Base-by-base conservation (phyloP, 2,329 filamentous ascomycete genomes). In the Fusarium sp. region DNA sequence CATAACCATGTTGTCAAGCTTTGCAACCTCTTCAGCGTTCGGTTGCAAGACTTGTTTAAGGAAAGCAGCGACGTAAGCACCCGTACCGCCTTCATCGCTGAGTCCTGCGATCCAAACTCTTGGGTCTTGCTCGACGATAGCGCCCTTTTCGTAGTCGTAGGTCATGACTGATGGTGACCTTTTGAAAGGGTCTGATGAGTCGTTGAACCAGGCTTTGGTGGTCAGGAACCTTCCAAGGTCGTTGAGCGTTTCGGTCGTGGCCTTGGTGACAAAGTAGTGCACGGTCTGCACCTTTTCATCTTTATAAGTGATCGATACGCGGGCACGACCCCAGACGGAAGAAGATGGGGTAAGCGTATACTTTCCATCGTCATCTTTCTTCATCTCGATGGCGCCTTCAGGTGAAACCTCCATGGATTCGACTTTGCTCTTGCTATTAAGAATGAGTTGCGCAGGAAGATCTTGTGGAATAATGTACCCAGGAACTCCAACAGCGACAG, bases 21-120 rank as follows among this genome's bases (percentile, higher is more conserved):
- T 84, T 0, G 79, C 70, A 2, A 89, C 75, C 64, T 89, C 86
- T 0, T 75, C 76, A 0, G 82, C 79, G 12, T 82, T 76, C 0
- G 87, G 86, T 34, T 85, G 84, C 9, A 83, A 74, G 3, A 81
- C 80, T 60, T 88, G 84, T 76, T 90, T 89, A 77, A 87, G 82
- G 3, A 82, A 78, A 0, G 85, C 84, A 0, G 87, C 85, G 1
- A 89, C 81, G 64, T 84, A 89, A 0, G 86, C 83, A 2, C 86
- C 86, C 0, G 85, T 84, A 2, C 88, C 88, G 1, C 81, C 87
- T 76, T 90, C 88, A 59, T 89, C 87, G 58, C 86, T 88, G 1
- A 90, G 79, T 0, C 88, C 88, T 1, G 87, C 82, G 7, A 89
- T 84, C 87, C 87, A 89, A 9, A 83, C 86, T 2, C 88, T 81